Conservation (phyloP, 2,329 filamentous ascomycete species). For the Alternaria arbusti region DNA sequence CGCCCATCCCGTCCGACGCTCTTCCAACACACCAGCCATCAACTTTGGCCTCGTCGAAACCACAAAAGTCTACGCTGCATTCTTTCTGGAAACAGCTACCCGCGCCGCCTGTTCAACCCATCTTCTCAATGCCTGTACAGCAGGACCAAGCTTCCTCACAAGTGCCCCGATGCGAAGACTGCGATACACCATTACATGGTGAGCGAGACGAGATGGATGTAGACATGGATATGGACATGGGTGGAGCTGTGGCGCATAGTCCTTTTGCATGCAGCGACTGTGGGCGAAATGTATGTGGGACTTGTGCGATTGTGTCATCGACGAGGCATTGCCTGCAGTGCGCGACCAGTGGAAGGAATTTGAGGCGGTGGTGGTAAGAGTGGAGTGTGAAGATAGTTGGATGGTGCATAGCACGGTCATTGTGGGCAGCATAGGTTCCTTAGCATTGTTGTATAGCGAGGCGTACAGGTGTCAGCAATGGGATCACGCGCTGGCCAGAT, state of each 20-base stretch:
- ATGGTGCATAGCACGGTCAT: background rate
- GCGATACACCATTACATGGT: constrained; percentile 45
- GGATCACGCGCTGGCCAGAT: background rate
- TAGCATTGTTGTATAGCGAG: constrained; percentile 10
- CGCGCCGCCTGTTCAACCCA: constrained; percentile 35
- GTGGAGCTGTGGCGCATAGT: constrained; percentile 25
- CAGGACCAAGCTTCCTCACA: constrained; percentile 8
- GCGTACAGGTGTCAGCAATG: constrained; percentile 5
- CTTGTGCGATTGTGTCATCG: constrained; percentile 49
- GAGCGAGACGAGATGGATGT: constrained; percentile 47
- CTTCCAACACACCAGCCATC: constrained; percentile 17
- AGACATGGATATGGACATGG: constrained; percentile 47
- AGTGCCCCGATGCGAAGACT: constrained; percentile 52
- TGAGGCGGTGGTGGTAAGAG: constrained; percentile 21
- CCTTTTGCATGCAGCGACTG: constrained; percentile 49
- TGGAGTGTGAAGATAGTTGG: background rate
- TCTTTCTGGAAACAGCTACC: constrained; percentile 54
- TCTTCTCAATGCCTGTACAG: constrained; percentile 22
- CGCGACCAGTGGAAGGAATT: constrained; percentile 32
- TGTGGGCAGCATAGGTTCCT: constrained; percentile 1
- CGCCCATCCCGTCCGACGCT: constrained; percentile 36
- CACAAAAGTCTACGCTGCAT: constrained; percentile 56
- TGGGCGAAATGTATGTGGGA: constrained; percentile 50
- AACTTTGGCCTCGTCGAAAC: constrained; percentile 13
- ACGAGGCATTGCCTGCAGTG: constrained; percentile 52